Evolutionary conservation across 2,329 filamentous ascomycete genomes (phyloP), one percentile per base, ranked within the genome.

Genomic region (Aspergillus sp.): DNA sequence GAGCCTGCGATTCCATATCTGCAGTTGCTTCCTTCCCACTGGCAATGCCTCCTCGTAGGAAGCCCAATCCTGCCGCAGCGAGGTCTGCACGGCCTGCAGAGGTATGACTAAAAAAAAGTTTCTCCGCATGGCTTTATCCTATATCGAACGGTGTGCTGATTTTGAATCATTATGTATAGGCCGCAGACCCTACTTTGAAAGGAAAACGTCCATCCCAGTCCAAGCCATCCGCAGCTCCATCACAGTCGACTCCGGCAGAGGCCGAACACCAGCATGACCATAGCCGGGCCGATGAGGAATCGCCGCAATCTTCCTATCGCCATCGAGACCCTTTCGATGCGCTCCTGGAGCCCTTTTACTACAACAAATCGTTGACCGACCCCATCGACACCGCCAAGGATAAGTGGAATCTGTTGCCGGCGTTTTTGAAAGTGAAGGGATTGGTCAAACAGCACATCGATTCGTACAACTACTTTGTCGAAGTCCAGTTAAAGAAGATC

Each of bases 401-500:
- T 73, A 98, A 98, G 76, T 96, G 91, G 81, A 95, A 97, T 65
- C 76, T 98, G 34, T 72, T 98, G 27, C 94, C 93, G 0, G 93
- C 93, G n/a, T 98, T 98, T 67, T 74, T 98, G 46, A 96, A 96
- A 68, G 90, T 96, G 59, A 98, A 98, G 70, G 90, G 90, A 45
- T 75, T 96, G 45, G 90, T 96, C 42, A 96, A 96, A 68, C 91
- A 97, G 74, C 90, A 96, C 67, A 91, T 95, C 62, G 94, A 98
- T 72, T 97, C 93, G 26, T 98, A 94, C 77, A 96, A 98, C 71
- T 95, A 93, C 71, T 97, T 98, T 58, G 86, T 96, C 54, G 89
- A 98, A 57, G 86, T 94, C 44, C 90, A 97, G 64, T 83, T 98
- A 66, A 95, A 95, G 71, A 90, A 96, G 59, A 98, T 98, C 56